Conservation (phyloP, 2,329 filamentous ascomycete species). For the Claviceps cyperi region DNA sequence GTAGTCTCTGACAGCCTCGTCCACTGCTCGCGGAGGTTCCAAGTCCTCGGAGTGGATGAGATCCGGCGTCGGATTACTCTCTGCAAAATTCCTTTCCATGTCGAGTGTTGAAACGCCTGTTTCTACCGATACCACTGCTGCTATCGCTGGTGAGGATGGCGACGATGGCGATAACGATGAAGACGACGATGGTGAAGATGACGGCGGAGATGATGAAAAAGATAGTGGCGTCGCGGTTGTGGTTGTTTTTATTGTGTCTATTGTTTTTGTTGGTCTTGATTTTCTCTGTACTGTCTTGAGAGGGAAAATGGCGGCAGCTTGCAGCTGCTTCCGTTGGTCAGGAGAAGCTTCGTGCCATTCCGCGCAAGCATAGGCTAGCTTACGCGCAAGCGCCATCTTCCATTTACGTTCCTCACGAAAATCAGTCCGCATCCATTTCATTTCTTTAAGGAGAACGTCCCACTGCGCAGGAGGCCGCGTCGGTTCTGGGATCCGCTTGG, state of each 20-base stretch:
- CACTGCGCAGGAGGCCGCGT: constrained; percentile 62
- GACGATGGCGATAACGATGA: no score
- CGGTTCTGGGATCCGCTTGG: constrained; percentile 73
- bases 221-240: no score
- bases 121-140: background rate
- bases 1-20: constrained; percentile 24
- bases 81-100: constrained; percentile 16
- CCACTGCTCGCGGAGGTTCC: constrained; percentile 35
- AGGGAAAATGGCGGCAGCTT: constrained; percentile 45
- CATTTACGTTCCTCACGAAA: constrained; percentile 89
- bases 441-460: constrained; percentile 77
- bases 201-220: no score
- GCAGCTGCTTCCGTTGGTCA: constrained; percentile 51
- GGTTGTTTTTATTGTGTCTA: no score
- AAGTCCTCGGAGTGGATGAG: constrained; percentile 49
- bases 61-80: constrained; percentile 48
- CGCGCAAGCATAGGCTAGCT: constrained; percentile 68
- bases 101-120: constrained; percentile 22
- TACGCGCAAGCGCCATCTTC: constrained; percentile 72
- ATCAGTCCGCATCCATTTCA: constrained; percentile 97
- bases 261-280: no score
- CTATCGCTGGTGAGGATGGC: constrained; percentile 9
- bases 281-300: constrained; percentile 17
- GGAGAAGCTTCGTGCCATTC: constrained; percentile 58
- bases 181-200: no score